Evolutionary conservation across 495 filamentous ascomycete species (phyloP).

Genomic region (Bacidia rubella): DNA sequence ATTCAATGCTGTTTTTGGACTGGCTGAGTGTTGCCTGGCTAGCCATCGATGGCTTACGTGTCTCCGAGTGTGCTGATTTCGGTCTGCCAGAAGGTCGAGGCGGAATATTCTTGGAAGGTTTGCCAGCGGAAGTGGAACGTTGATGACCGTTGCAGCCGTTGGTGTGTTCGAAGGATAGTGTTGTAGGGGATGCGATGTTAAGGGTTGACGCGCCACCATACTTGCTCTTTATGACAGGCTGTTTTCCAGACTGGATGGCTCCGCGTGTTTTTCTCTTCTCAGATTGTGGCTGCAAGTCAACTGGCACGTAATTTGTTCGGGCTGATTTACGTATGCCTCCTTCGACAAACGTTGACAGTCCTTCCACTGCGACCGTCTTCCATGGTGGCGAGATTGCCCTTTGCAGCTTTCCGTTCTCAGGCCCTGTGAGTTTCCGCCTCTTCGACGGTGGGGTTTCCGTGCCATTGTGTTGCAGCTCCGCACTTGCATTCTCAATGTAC

Average conservation of each 20-base stretch:
- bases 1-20: too few relatives aligned
- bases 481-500: not conserved
- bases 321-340: conserved; percentile 80
- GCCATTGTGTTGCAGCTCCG: conserved; percentile 6
- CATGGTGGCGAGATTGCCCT: conserved; percentile 69
- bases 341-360: conserved; percentile 69
- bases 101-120: conserved; percentile 1
- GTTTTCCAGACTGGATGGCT: conserved; percentile 18
- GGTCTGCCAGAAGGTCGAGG: not conserved
- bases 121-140: conserved; percentile 5
- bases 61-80: not conserved
- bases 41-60: not conserved
- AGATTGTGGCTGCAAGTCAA: conserved; percentile 51
- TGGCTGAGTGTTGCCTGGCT: too few relatives aligned
- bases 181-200: not conserved
- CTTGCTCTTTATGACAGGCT: conserved; percentile 17
- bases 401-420: conserved; percentile 31
- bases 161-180: conserved; percentile 6
- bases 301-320: conserved; percentile 60
- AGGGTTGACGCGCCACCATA: conserved; percentile 13
- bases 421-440: conserved; percentile 52
- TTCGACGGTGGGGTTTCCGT: conserved; percentile 49
- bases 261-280: conserved; percentile 49
- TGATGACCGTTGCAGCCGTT: not conserved
- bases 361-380: conserved; percentile 79